Percentiles rank a stretch among this genome's conserved stretches.
Conservation (phyloP, 208 protist genomes). For the Crithidia fasciculata region DNA sequence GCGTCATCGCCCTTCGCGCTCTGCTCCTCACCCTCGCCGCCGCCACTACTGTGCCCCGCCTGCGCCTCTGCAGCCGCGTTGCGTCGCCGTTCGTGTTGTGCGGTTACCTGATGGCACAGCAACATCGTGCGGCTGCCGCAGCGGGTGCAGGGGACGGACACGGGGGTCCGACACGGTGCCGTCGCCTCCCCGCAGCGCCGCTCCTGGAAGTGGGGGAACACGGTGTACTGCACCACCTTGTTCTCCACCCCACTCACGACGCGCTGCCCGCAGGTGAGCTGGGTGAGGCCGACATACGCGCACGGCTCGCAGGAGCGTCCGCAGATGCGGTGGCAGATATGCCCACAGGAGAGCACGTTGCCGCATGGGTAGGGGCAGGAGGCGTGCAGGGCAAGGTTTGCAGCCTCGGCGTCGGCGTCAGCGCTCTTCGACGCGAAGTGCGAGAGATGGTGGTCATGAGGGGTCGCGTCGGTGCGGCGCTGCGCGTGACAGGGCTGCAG, state of each 20-base stretch:
- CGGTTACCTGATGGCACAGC: conserved; percentile 55
- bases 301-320: conserved; percentile 76
- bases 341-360: conserved; percentile 64
- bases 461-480: background rate
- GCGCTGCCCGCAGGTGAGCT: conserved; percentile 83
- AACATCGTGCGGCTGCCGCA: conserved; percentile 66
- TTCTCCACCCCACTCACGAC: conserved; percentile 72
- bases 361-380: conserved; percentile 82
- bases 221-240: conserved; percentile 50
- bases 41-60: background rate
- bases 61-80: conserved; percentile 22
- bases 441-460: background rate
- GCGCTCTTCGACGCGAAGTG: too few species aligned
- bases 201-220: conserved; percentile 80
- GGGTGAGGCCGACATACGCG: conserved; percentile 61
- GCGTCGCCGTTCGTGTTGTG: conserved; percentile 29
- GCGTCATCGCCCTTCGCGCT: conserved; percentile 20
- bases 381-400: conserved; percentile 35
- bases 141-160: conserved; percentile 67
- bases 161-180: conserved; percentile 50
- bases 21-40: conserved; percentile 1
- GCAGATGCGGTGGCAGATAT: conserved; percentile 71
- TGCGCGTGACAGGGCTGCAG: conserved; percentile 68
- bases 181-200: conserved; percentile 58
- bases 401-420: conserved; percentile 1